Conservation (phyloP, 1,284 basidiomycete genomes). For the Leucoagaricus sp. region DNA sequence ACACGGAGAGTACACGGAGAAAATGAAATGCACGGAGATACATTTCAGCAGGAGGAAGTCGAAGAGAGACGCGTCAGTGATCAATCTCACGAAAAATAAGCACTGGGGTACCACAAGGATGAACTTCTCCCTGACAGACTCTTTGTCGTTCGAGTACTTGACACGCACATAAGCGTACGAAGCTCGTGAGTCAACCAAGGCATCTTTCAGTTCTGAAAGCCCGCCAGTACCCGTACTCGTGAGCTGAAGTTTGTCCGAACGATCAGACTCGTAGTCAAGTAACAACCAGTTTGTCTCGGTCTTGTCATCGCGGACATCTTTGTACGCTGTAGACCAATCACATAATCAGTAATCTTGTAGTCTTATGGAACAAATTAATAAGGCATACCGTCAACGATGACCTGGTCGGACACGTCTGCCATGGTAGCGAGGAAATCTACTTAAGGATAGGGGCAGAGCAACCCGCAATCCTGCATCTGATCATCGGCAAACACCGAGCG, state of each 20-base stretch:
- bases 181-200: conserved; percentile 72
- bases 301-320: conserved; percentile 82
- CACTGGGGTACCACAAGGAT: conserved; percentile 72
- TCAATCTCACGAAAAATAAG: neutral
- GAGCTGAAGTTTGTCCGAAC: conserved; percentile 80
- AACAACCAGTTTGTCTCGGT: conserved; percentile 85
- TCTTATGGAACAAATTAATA: conserved; percentile 1
- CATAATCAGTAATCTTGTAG: neutral
- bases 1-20: too few species aligned
- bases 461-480: neutral
- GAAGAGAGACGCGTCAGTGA: conserved; percentile 9
- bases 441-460: conserved; percentile 17
- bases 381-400: conserved; percentile 72
- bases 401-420: conserved; percentile 82
- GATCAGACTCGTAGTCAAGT: conserved; percentile 85
- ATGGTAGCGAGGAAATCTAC: conserved; percentile 40
- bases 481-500: conserved; percentile 11
- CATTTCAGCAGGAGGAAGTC: neutral
- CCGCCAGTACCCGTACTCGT: conserved; percentile 80
- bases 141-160: conserved; percentile 84
- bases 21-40: too few species aligned
- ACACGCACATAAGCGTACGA: conserved; percentile 85
- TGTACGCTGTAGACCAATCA: conserved; percentile 64
- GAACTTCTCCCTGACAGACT: conserved; percentile 88
- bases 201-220: conserved; percentile 74